phyloP scores from a whole-genome alignment of 2,329 filamentous ascomycete genomes.

The Magnaporthiopsis incrustans region DNA sequence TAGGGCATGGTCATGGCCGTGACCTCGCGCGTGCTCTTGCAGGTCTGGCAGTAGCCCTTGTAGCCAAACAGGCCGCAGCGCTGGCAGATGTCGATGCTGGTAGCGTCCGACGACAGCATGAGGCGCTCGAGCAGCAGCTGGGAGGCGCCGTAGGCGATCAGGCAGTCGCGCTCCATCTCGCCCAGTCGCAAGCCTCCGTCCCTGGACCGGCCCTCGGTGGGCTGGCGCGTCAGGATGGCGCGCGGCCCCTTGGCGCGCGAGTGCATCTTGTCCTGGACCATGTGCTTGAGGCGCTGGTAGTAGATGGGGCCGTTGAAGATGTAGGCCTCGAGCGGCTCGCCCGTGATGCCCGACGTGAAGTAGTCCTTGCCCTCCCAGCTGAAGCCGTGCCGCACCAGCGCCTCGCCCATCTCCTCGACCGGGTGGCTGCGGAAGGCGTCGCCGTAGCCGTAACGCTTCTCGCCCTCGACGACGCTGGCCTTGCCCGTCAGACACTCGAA shows the following conservation, averaged over 20 bases:
- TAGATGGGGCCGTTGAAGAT: constrained; percentile 99
- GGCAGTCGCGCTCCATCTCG: constrained; percentile 97
- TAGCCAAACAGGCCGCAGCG: constrained; percentile 92
- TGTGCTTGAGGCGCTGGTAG: constrained; percentile 99
- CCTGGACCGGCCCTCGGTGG: constrained; percentile 87
- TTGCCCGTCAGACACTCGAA: constrained; percentile 93
- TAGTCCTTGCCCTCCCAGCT: constrained; percentile 97
- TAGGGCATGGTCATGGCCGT: constrained; percentile 96
- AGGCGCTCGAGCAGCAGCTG: constrained; percentile 87
- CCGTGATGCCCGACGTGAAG: constrained; percentile 89
- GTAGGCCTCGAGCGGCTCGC: constrained; percentile 87
- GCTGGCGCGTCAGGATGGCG: constrained; percentile 88
- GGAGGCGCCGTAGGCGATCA: constrained; percentile 93
- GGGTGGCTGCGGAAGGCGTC: constrained; percentile 78
- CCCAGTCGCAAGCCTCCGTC: constrained; percentile 89
- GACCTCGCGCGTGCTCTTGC: constrained; percentile 75
- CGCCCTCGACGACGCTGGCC: constrained; percentile 77
- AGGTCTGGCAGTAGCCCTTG: constrained; percentile 89
- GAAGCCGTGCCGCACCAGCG: constrained; percentile 82
- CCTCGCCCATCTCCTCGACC: constrained; percentile 80
- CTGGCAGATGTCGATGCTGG: constrained; percentile 89
- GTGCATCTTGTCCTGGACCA: constrained; percentile 99
- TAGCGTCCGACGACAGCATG: constrained; percentile 89
- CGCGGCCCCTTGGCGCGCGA: constrained; percentile 82
- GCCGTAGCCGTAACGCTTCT: constrained; percentile 74